Percentiles rank a stretch among this genome's conserved stretches.
Conservation (phyloP, 1,139 yeast genomes). For the Geotrichum fermentans region DNA sequence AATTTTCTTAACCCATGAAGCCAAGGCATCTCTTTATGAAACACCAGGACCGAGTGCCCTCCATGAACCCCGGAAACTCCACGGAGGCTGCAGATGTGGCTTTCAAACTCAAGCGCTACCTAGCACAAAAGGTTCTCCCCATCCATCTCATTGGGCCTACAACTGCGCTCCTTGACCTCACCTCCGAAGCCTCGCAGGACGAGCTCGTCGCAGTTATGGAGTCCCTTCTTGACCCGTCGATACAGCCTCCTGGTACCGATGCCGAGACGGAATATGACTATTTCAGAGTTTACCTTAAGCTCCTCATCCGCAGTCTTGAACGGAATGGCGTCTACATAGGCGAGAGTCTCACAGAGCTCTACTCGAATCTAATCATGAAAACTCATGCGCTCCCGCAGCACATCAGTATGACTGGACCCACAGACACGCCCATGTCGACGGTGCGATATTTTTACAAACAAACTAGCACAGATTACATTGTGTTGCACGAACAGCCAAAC, state of each 20-base stretch:
- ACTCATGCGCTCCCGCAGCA: not conserved
- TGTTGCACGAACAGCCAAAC: slow-evolving; percentile 50
- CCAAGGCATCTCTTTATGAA: too few relatives aligned
- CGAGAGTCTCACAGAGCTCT: slow-evolving; percentile 12
- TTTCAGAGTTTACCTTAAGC: slow-evolving; percentile 14
- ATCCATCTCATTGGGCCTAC: slow-evolving; percentile 5
- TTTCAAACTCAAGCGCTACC: not conserved
- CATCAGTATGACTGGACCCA: not conserved
- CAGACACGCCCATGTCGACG: not conserved
- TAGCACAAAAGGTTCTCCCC: slow-evolving; percentile 12
- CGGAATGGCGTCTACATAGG: not conserved
- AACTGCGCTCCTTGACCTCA: not conserved
- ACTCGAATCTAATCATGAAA: slow-evolving; percentile 11
- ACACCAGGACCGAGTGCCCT: too few relatives aligned
- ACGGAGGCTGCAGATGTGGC: too few relatives aligned
- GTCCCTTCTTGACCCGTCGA: not conserved
- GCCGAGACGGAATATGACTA: slow-evolving; percentile 3
- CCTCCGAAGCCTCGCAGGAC: not conserved
- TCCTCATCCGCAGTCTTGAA: slow-evolving; percentile 14
- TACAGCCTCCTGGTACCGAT: too few relatives aligned
- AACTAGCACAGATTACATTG: not conserved
- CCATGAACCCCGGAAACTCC: too few relatives aligned
- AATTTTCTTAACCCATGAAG: too few relatives aligned
- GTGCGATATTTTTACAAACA: slow-evolving; percentile 5
- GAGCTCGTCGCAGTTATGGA: not conserved